Conservation (phyloP, 176 grass and related monocot species). For the Alopecurus myosuroides region DNA sequence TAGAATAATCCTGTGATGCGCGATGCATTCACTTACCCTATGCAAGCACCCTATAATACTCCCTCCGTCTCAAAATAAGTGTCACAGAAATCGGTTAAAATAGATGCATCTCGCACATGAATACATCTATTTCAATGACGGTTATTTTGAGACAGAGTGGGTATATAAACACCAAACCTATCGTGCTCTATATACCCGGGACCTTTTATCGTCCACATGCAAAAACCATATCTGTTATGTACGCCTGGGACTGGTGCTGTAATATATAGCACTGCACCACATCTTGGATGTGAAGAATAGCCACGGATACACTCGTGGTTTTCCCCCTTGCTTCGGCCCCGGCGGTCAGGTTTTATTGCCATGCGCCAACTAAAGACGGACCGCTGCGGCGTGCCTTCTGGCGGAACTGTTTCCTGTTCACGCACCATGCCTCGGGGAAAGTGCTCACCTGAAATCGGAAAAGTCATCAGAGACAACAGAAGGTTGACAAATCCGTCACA, state of each 20-base stretch:
- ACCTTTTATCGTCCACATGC: background rate
- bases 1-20: background rate
- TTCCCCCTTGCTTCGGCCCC: background rate
- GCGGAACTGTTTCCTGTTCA: constrained; percentile 67
- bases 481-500: background rate
- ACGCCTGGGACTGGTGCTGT: background rate
- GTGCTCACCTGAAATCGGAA: constrained; percentile 63
- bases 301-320: background rate
- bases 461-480: background rate
- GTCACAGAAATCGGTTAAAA: too few relatives aligned
- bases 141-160: too few relatives aligned
- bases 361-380: constrained; percentile 34
- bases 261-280: background rate
- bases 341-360: constrained; percentile 12
- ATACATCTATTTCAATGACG: too few relatives aligned
- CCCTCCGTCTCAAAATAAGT: too few relatives aligned
- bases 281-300: background rate
- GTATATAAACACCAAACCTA: background rate
- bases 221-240: background rate
- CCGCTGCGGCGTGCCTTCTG: constrained; percentile 44
- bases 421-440: constrained; percentile 75
- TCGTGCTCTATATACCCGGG: background rate
- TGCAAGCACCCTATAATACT: background rate
- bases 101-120: too few relatives aligned
- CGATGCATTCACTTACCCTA: background rate